Conservation (phyloP, 2,329 filamentous ascomycete species). For the Blastomyces gilchristii region DNA sequence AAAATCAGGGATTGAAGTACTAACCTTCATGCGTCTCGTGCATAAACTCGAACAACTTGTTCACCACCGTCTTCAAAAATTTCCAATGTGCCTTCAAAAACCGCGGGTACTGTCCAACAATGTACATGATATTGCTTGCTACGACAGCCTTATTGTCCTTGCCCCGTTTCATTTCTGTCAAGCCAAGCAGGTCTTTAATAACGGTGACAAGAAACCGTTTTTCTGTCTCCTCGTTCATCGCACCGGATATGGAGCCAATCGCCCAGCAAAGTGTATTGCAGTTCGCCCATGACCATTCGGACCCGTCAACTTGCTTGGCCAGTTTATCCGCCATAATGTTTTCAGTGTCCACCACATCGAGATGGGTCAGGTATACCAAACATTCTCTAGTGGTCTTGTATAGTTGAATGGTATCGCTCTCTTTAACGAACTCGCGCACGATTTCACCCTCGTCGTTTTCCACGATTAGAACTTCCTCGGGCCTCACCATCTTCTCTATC, state of each 20-base stretch:
- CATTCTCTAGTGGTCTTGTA: slow-evolving; percentile 99
- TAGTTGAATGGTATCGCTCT: slow-evolving; percentile 95
- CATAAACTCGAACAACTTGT: slow-evolving; percentile 99
- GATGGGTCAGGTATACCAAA: slow-evolving; percentile 89
- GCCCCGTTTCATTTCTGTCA: slow-evolving; percentile 98
- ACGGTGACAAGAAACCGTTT: slow-evolving; percentile 97
- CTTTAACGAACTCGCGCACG: slow-evolving; percentile 97
- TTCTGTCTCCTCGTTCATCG: slow-evolving; percentile 99
- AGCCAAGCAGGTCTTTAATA: slow-evolving; percentile 90
- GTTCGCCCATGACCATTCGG: slow-evolving; percentile 98
- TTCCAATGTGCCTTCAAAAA: slow-evolving; percentile 99
- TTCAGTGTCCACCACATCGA: slow-evolving; percentile 95
- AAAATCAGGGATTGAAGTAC: not conserved
- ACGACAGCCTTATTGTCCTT: slow-evolving; percentile 99
- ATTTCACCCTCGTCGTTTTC: slow-evolving; percentile 99
- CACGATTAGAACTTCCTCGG: slow-evolving; percentile 96
- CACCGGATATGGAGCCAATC: slow-evolving; percentile 94
- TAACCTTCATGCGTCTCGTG: slow-evolving; percentile 93
- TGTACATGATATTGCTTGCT: slow-evolving; percentile 99
- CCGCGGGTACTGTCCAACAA: slow-evolving; percentile 94
- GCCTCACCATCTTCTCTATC: slow-evolving; percentile 99
- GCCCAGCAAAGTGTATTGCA: slow-evolving; percentile 99
- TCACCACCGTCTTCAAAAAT: slow-evolving; percentile 98
- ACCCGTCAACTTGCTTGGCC: slow-evolving; percentile 83
- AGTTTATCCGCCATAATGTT: slow-evolving; percentile 99